Conservation (phyloP, 2,329 filamentous ascomycete genomes). For the Parafenestella ontariensis region DNA sequence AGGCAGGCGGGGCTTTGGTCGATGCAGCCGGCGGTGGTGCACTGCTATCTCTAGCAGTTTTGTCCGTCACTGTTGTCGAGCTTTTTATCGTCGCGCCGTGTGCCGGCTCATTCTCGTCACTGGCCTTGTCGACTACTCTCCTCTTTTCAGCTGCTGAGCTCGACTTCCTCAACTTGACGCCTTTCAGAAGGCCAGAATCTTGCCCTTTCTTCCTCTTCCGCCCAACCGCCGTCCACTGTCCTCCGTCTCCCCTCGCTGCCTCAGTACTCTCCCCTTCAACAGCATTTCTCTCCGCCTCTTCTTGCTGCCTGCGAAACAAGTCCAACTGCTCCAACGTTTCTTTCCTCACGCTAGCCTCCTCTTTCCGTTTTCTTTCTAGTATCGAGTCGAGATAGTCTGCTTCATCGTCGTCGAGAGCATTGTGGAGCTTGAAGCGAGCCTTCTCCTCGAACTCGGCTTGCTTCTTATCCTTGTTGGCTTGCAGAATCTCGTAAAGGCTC, state of each 20-base stretch:
- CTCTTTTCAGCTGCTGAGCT: slow-evolving; percentile 31
- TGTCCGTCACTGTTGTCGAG: neutral
- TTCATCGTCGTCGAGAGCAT: slow-evolving; percentile 80
- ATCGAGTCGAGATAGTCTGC: slow-evolving; percentile 73
- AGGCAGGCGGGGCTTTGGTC: slow-evolving; percentile 11
- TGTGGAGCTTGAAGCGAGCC: slow-evolving; percentile 75
- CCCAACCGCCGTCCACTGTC: slow-evolving; percentile 58
- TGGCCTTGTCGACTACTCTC: neutral
- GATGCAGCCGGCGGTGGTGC: neutral
- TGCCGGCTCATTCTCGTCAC: slow-evolving; percentile 1
- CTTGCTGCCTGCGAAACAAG: slow-evolving; percentile 64
- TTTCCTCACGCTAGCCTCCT: slow-evolving; percentile 64
- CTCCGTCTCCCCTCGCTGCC: slow-evolving; percentile 49
- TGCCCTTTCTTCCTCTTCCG: slow-evolving; percentile 61
- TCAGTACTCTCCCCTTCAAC: slow-evolving; percentile 50
- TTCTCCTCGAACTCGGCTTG: slow-evolving; percentile 82
- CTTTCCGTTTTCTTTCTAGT: slow-evolving; percentile 62
- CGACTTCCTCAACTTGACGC: slow-evolving; percentile 54
- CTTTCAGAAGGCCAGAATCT: slow-evolving; percentile 47
- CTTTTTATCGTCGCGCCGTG: neutral
- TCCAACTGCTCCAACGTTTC: slow-evolving; percentile 67
- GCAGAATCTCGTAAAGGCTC: slow-evolving; percentile 75
- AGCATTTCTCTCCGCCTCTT: slow-evolving; percentile 62
- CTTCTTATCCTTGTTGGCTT: slow-evolving; percentile 88
- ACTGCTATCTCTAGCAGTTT: neutral